These are phyloP conservation scores for Guadua angustifolia DNA, from an alignment of 176 grass and related monocot species.

Conservation along the genomic window DNA sequence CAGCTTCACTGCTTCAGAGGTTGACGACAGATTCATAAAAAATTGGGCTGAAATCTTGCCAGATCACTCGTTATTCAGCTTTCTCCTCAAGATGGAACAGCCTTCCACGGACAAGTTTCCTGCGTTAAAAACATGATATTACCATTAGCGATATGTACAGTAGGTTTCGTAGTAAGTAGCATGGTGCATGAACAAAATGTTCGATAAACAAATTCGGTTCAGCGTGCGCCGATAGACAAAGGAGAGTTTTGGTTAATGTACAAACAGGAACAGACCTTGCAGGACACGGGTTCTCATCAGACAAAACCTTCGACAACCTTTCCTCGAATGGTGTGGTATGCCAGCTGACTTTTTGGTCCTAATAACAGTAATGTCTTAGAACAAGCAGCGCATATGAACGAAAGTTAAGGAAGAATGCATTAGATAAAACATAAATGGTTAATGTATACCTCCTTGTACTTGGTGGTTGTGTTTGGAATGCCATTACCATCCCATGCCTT, in stretches of 20 bases:
- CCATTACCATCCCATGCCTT: conserved; percentile 57
- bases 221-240: not conserved
- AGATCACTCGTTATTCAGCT: not conserved
- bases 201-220: conserved; percentile 1
- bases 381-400: not conserved
- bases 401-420: not conserved
- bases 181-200: not conserved
- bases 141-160: not conserved
- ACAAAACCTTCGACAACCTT: conserved; percentile 72
- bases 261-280: conserved; percentile 50
- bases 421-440: not conserved
- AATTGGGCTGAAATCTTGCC: not conserved
- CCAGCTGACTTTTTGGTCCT: conserved; percentile 82
- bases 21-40: not conserved
- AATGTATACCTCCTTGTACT: conserved; percentile 70
- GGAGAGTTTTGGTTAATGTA: not conserved
- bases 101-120: conserved; percentile 32
- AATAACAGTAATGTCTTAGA: conserved; percentile 27
- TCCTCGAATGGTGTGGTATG: conserved; percentile 77
- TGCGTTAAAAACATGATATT: not conserved
- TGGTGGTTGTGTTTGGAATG: conserved; percentile 76
- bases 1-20: not conserved
- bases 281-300: conserved; percentile 49
- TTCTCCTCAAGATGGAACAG: conserved; percentile 22
- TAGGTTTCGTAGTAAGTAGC: not conserved